Percentiles rank a stretch among this genome's conserved stretches.
phyloP scores from a whole-genome alignment of 2,329 filamentous ascomycete genomes.

The Ophiostoma sp. region DNA sequence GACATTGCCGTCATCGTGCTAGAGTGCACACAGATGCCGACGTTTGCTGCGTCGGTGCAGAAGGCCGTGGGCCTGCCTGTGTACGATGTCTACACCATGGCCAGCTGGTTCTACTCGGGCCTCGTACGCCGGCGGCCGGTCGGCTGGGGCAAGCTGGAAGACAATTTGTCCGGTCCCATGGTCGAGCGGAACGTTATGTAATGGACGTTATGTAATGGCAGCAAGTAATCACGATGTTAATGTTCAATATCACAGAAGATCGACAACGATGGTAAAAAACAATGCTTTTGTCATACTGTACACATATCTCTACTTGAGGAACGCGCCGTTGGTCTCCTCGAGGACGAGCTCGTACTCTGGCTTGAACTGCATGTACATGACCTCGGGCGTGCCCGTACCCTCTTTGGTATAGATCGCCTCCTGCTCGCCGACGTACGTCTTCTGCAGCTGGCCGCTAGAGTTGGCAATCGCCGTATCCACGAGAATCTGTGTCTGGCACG shows the following conservation, averaged over 20 bases:
- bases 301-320: background rate
- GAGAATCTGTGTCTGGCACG: constrained; percentile 59
- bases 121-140: background rate
- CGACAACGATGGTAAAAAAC: background rate
- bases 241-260: background rate
- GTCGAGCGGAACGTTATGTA: constrained; percentile 1
- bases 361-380: constrained; percentile 14
- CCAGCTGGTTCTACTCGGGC: constrained; percentile 12
- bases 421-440: constrained; percentile 33
- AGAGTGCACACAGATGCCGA: background rate
- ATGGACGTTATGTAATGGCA: no score
- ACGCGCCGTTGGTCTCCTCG: background rate
- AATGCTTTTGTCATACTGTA: no score
- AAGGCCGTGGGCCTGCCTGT: background rate
- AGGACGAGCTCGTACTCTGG: constrained; percentile 1
- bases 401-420: constrained; percentile 32
- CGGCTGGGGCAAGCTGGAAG: background rate
- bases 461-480: constrained; percentile 42
- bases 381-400: constrained; percentile 4
- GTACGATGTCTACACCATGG: constrained; percentile 13
- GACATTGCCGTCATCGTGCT: background rate
- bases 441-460: constrained; percentile 28
- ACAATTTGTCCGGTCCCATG: background rate
- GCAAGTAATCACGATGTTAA: background rate
- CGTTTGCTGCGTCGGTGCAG: constrained; percentile 2